Evolutionary conservation across 2,329 filamentous ascomycete species (phyloP), one percentile per base, ranked within the genome.

Genomic region (Tolypocladium tropicale): DNA sequence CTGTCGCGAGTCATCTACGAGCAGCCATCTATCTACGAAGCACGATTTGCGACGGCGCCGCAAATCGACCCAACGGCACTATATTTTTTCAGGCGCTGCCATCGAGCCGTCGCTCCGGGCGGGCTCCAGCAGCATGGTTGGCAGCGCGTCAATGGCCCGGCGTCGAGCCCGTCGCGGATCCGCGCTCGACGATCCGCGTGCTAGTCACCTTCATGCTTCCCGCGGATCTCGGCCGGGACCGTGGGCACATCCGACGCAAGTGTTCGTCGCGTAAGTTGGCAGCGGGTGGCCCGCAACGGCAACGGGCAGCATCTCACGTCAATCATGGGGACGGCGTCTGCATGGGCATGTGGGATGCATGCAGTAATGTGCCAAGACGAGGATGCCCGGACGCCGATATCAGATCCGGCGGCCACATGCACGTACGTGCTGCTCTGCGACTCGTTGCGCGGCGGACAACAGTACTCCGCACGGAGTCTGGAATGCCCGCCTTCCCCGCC

Each of bases 191-290:
- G n/a, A n/a, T n/a, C n/a, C n/a, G n/a, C n/a, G n/a, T n/a, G n/a
- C n/a, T n/a, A n/a, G n/a, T n/a, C n/a, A n/a, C n/a, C n/a, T n/a
- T n/a, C 2, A 11, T 21, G 46, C 28, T 25, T 18, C 41, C 51
- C 46, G 53, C 53, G 53, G 53, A 51, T 16, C 46, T 55, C 53
- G 53, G 53, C 53, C 53, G 53, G 51, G 43, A 16, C 9, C 4
- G 10, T 18, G 41, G 7, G 3, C 21, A 23, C 5, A 39, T 53
- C 51, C 51, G 51, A 53, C 51, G 51, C 51, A 53, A 53, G 51
- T n/a, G 51, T 12, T 53, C 34, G 51, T 53, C 51, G 51, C n/a
- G 39, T 39, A 18, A 23, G n/a, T 25, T 12, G 21, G 34, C 16
- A 16, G 9, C n/a, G 21, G 14, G 16, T 28, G n/a, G 25, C 21